These are phyloP conservation scores for Jaapia argillacea DNA, from an alignment of 768 basidiomycete species.

Conservation along the genomic window DNA sequence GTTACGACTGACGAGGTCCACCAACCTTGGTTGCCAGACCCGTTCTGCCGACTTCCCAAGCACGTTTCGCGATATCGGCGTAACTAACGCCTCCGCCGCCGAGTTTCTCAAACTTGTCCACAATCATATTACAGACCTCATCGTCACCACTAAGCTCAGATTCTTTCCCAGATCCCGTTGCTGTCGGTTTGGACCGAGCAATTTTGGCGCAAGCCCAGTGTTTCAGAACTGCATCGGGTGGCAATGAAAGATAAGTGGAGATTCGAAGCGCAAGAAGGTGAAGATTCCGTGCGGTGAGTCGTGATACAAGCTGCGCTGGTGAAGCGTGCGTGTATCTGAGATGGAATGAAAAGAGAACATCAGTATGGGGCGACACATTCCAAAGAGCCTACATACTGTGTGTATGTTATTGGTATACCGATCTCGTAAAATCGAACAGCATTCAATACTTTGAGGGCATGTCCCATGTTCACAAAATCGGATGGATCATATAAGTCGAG, in stretches of 20 bases:
- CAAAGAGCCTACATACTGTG: constrained; percentile 48
- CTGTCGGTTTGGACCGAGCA: constrained; percentile 50
- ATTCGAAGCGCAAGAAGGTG: constrained; percentile 91
- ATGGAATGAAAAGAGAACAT: constrained; percentile 2
- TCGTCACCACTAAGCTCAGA: constrained; percentile 60
- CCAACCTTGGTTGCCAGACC: constrained; percentile 76
- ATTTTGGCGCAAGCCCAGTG: constrained; percentile 98
- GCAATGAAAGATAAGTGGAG: constrained; percentile 72
- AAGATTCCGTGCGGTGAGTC: constrained; percentile 78
- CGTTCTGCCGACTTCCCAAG: constrained; percentile 82
- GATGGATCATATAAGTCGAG: constrained; percentile 87
- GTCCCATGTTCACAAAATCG: constrained; percentile 89
- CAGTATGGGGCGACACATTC: neutral
- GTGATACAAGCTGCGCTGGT: constrained; percentile 69
- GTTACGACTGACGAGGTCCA: neutral
- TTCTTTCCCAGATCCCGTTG: constrained; percentile 41
- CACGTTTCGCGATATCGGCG: constrained; percentile 88
- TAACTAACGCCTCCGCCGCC: constrained; percentile 79
- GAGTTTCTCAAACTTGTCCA: constrained; percentile 80
- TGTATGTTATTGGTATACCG: constrained; percentile 86
- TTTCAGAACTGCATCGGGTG: constrained; percentile 79
- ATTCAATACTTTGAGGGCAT: constrained; percentile 88
- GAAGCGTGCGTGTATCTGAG: constrained; percentile 74
- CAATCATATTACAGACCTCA: constrained; percentile 72
- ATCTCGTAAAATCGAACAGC: constrained; percentile 88